Base-by-base conservation (phyloP, 2,329 filamentous ascomycete species). In the Aspergillus brunneoviolaceus region DNA sequence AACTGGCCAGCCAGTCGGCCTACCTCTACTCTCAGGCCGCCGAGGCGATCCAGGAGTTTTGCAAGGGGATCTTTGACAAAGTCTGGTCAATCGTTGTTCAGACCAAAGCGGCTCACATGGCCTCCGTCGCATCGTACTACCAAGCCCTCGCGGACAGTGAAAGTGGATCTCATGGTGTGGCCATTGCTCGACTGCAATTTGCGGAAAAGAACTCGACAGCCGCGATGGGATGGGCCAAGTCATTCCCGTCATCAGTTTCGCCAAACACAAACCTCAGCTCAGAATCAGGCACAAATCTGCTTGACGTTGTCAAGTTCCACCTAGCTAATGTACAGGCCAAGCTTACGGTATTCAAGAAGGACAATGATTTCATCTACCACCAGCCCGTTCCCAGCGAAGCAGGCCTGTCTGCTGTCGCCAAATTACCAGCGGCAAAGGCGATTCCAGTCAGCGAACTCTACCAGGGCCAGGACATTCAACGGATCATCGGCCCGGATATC, bases 321-420 rank as follows among this genome's bases (percentile, higher is more conserved):
- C 78, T 90, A 29, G 82, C 89, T 0, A 89, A 87, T 33, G 89
- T 96, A 3, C 90, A 96, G 72, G 90, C 94, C 63, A 93, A 90
- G 73, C 80, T 96, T 23, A 81, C 82, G 19, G 88, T 91, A 62
- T 83, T 93, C 53, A 83, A 85, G 67, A 96, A 96, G 70, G 95
- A 99, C 75, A 99, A 99, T 67, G 95, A 99, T 73, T 98, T 95
- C 76, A 96, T 99, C 73, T 99, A 99, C 72, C 95, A 99, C 73
- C 92, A 98, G 68, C 88, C 87, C 1, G 89, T 99, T 1, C 94
- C 95, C 0, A 88, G 89, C 10, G 92, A 97, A 75, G 90, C 92
- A 4, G 89, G 89, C 29, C 80, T 99, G 12, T 80, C 91, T 1
- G 84, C 89, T 1, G 92, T 99, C 52, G 85, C 92, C 3, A 99